These are phyloP conservation scores for Fusarium paranaense DNA, from an alignment of 2,329 filamentous ascomycete species.

Conservation along the genomic window DNA sequence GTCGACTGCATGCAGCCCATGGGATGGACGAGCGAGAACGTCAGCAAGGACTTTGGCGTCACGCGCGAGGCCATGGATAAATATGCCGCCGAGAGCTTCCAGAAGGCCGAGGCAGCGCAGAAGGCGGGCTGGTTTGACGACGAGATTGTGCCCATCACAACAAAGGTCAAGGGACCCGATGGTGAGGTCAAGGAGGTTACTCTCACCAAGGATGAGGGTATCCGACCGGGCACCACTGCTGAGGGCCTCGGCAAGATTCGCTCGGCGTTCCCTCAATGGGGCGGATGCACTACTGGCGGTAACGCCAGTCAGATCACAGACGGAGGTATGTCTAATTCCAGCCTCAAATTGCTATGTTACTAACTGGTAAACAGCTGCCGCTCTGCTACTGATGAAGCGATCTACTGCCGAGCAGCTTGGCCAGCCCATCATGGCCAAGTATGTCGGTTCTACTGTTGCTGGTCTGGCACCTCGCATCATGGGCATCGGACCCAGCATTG, in stretches of 20 bases:
- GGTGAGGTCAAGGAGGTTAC: constrained; percentile 83
- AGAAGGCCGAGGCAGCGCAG: constrained; percentile 88
- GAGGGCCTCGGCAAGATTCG: constrained; percentile 87
- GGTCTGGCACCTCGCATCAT: constrained; percentile 94
- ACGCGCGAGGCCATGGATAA: constrained; percentile 83
- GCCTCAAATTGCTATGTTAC: background rate
- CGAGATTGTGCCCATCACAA: constrained; percentile 90
- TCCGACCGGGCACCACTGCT: constrained; percentile 88
- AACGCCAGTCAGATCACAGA: constrained; percentile 97
- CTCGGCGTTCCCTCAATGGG: constrained; percentile 90
- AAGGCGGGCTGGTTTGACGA: constrained; percentile 92
- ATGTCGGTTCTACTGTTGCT: constrained; percentile 89
- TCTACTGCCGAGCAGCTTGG: constrained; percentile 87
- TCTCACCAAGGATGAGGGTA: constrained; percentile 88
- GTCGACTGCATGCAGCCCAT: constrained; percentile 92
- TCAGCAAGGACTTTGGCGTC: constrained; percentile 90
- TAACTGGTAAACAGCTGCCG: constrained; percentile 69
- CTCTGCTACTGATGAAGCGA: constrained; percentile 93
- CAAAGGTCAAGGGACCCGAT: constrained; percentile 84
- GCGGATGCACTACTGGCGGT: constrained; percentile 86
- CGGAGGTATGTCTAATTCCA: constrained; percentile 67
- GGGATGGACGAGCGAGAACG: constrained; percentile 98
- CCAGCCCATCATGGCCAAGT: constrained; percentile 95
- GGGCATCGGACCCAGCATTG: constrained; percentile 86
- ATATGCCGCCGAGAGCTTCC: constrained; percentile 89